Percentiles rank a stretch among this genome's conserved stretches.
Evolutionary conservation across 192 early-diverging fungal genomes (phyloP).

Genomic region (Allomyces arbusculus): DNA sequence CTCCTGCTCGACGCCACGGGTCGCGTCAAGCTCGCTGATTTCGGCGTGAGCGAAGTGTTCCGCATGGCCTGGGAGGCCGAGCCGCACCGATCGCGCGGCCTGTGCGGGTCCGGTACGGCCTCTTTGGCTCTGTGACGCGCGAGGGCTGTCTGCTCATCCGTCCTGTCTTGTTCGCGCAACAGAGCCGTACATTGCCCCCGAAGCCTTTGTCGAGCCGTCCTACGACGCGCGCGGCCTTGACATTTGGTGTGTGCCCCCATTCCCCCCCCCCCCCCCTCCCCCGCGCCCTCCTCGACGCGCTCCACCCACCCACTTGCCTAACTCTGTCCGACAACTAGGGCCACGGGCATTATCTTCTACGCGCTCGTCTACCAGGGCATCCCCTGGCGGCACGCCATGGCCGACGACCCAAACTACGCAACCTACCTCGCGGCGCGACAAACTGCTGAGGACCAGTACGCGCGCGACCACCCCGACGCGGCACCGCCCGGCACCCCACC

Average conservation of each 20-base stretch:
- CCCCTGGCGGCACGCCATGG: conserved; percentile 34
- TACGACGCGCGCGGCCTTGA: conserved; percentile 84
- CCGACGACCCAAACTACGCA: conserved; percentile 40
- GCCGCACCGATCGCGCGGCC: conserved; percentile 60
- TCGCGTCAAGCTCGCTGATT: conserved; percentile 92
- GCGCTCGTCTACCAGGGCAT: conserved; percentile 50
- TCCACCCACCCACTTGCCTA: not conserved
- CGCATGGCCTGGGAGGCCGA: conserved; percentile 61
- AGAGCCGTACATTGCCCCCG: conserved; percentile 89
- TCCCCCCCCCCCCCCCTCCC: too few relatives aligned
- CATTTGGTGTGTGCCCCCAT: conserved; percentile 39
- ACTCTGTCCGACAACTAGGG: not conserved
- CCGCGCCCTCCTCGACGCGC: too few relatives aligned
- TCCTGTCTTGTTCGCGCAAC: too few relatives aligned
- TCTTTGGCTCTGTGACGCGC: too few relatives aligned
- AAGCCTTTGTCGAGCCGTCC: conserved; percentile 47
- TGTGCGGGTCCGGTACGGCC: conserved; percentile 53
- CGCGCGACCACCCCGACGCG: conserved; percentile 7
- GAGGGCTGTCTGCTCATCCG: too few relatives aligned
- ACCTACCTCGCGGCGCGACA: conserved; percentile 38
- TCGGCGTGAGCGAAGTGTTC: conserved; percentile 93
- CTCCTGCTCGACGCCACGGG: conserved; percentile 56
- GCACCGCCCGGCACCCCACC: not conserved
- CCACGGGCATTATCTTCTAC: conserved; percentile 82
- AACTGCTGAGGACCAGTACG: conserved; percentile 35